phyloP scores from a whole-genome alignment of 75 land plant species.

The Chamaecyparis obtusa region DNA sequence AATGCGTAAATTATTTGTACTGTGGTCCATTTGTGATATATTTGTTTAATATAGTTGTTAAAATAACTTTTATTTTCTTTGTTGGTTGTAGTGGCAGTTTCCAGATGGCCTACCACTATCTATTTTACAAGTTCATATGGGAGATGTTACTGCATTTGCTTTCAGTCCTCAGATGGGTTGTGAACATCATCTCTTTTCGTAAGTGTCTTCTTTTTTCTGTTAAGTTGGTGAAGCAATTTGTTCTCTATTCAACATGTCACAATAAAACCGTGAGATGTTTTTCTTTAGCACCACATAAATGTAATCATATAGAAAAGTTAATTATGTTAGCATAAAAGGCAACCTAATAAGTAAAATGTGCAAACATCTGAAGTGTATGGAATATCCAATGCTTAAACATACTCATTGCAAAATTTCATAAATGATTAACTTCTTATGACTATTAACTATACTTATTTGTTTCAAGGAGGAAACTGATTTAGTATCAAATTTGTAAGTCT shows the following conservation, averaged over 20 bases:
- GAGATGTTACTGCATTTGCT: conserved; percentile 89
- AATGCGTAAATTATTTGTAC: neutral
- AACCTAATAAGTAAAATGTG: neutral
- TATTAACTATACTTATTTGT: neutral
- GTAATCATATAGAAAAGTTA: neutral
- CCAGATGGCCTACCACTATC: conserved; percentile 92
- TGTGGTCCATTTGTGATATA: neutral
- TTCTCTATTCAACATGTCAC: neutral
- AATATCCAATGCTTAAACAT: neutral
- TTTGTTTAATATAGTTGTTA: conserved; percentile 1
- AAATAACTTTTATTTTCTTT: neutral
- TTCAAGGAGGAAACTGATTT: neutral
- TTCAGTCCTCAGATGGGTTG: conserved; percentile 80
- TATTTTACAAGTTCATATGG: conserved; percentile 84
- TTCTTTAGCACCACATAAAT: neutral
- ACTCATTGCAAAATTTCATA: neutral
- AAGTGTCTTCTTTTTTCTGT: conserved; percentile 21
- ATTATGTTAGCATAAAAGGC: neutral
- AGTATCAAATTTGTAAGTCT: neutral
- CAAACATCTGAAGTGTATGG: neutral
- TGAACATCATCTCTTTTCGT: conserved; percentile 90
- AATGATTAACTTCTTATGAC: neutral
- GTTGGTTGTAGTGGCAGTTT: conserved; percentile 74
- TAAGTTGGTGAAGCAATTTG: neutral
- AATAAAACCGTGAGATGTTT: neutral